These are phyloP conservation scores for Trichodelitschia bisporula DNA, from an alignment of 495 filamentous ascomycete genomes.

Conservation along the genomic window DNA sequence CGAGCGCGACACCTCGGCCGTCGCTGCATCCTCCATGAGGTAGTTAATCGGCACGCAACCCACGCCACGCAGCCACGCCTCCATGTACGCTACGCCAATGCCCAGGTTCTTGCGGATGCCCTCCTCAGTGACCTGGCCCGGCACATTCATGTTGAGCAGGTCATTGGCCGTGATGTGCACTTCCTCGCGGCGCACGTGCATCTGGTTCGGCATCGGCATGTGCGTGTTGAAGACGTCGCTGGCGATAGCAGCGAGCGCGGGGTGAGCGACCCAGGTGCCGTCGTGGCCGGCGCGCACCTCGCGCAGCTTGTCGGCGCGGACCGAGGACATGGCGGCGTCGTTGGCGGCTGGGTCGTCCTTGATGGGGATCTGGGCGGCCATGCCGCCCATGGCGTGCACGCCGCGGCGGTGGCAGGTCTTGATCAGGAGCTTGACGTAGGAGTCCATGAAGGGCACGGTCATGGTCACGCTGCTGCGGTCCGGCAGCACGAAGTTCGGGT, in stretches of 20 bases:
- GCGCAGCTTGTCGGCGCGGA: constrained; percentile 85
- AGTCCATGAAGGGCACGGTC: constrained; percentile 97
- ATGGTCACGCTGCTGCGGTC: constrained; percentile 85
- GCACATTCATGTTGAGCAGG: constrained; percentile 94
- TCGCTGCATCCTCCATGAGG: constrained; percentile 98
- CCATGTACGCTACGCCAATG: constrained; percentile 96
- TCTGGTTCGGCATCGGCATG: constrained; percentile 98
- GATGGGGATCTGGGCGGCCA: constrained; percentile 97
- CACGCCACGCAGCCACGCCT: constrained; percentile 85
- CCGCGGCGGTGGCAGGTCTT: constrained; percentile 90
- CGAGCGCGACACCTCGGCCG: constrained; percentile 75
- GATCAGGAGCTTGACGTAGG: constrained; percentile 88
- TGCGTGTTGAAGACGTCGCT: constrained; percentile 91
- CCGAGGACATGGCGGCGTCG: constrained; percentile 80
- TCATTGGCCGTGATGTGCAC: constrained; percentile 71
- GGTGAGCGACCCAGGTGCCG: constrained; percentile 93
- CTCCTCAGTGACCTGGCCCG: constrained; percentile 78
- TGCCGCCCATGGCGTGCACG: constrained; percentile 95
- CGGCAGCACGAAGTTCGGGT: constrained; percentile 77
- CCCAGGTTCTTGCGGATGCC: constrained; percentile 96
- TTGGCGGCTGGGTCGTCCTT: constrained; percentile 81
- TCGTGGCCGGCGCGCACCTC: constrained; percentile 93
- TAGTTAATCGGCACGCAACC: constrained; percentile 97
- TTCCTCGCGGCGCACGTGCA: constrained; percentile 75
- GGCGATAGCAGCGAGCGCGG: constrained; percentile 72